phyloP scores from a whole-genome alignment of 2,329 filamentous ascomycete species.

The Thielaviopsis populi region DNA sequence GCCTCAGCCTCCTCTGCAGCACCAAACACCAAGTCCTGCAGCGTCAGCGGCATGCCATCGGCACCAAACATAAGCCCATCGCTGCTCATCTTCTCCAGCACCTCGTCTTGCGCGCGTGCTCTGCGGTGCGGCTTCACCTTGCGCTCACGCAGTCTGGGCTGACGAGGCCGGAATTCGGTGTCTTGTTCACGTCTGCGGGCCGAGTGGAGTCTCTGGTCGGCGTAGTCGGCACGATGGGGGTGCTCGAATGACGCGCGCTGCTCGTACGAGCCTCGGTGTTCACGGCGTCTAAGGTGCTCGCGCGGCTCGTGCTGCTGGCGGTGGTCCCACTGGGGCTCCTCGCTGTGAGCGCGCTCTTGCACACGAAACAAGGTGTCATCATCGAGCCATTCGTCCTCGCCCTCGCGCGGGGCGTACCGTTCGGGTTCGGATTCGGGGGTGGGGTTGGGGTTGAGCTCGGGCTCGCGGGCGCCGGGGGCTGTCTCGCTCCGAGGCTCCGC shows the following conservation, averaged over 20 bases:
- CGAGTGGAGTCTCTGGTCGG: background rate
- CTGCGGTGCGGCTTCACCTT: background rate
- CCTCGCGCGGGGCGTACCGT: background rate
- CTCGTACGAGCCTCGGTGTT: no score
- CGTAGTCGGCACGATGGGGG: no score
- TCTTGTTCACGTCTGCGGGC: background rate
- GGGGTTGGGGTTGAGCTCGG: no score
- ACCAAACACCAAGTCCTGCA: background rate
- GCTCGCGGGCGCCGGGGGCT: no score
- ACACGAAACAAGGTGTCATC: background rate
- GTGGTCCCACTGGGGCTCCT: no score
- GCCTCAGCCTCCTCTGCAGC: background rate
- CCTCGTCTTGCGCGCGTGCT: background rate
- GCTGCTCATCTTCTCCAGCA: conserved; percentile 4
- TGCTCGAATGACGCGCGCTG: no score
- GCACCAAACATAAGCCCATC: conserved; percentile 15
- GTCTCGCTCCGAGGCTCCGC: no score
- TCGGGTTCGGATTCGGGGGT: background rate
- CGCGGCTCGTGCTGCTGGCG: no score
- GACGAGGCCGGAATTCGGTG: background rate
- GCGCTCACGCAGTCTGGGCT: background rate
- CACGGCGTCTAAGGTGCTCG: no score
- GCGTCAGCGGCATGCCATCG: background rate
- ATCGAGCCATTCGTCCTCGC: background rate
- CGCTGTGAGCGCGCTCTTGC: background rate